These are phyloP conservation scores for Trichocladium uniseriatum DNA, from an alignment of 495 filamentous ascomycete species.

Conservation along the genomic window DNA sequence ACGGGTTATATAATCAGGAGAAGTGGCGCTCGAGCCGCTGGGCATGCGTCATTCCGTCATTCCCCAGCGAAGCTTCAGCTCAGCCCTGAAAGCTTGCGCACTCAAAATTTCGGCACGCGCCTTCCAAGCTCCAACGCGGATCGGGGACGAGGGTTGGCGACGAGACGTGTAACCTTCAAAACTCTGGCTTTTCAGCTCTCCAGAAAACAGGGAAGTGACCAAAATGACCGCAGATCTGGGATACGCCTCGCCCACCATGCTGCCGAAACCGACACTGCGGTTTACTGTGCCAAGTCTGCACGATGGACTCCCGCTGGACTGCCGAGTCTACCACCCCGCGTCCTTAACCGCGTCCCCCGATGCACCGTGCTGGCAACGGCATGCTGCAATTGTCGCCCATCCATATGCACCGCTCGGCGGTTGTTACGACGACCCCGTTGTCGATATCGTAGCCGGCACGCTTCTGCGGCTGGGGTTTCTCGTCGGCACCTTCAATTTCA, in stretches of 20 bases:
- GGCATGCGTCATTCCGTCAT: background rate
- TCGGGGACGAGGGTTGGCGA: too few species aligned
- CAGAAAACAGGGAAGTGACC: too few species aligned
- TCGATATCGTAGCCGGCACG: conserved; percentile 51
- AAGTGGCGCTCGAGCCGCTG: background rate
- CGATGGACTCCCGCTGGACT: conserved; percentile 64
- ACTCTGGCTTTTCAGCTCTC: too few species aligned
- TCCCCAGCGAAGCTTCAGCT: too few species aligned
- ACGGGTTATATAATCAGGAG: too few species aligned
- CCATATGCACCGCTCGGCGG: conserved; percentile 87
- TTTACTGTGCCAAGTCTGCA: conserved; percentile 79
- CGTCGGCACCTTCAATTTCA: conserved; percentile 88
- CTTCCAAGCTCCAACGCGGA: too few species aligned
- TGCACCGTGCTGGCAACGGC: conserved; percentile 34
- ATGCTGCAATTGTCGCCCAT: conserved; percentile 76
- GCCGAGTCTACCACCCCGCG: conserved; percentile 67
- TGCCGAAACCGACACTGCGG: conserved; percentile 51
- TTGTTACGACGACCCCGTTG: conserved; percentile 71
- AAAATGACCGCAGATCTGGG: background rate
- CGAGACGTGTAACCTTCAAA: too few species aligned
- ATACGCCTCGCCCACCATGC: conserved; percentile 11
- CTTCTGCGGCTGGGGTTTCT: conserved; percentile 60
- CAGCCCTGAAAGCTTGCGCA: too few species aligned
- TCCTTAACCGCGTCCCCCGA: conserved; percentile 25
- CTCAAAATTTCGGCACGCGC: too few species aligned